Conservation (phyloP, 768 basidiomycete genomes). For the Lentinula detonsa region DNA sequence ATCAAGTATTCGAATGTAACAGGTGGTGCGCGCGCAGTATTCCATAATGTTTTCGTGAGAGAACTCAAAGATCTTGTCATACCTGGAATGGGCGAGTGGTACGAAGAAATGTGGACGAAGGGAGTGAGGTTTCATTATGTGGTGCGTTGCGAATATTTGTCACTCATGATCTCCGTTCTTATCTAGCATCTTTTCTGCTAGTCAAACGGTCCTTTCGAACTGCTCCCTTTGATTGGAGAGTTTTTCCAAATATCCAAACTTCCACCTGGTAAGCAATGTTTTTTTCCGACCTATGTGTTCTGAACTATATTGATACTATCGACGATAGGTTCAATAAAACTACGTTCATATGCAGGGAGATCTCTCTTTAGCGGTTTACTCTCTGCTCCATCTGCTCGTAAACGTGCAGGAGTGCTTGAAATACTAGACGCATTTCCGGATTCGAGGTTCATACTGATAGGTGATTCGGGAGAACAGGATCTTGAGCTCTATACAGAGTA, state of each 20-base stretch:
- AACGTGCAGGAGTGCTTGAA: constrained; percentile 76
- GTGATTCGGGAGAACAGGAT: constrained; percentile 94
- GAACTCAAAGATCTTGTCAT: constrained; percentile 75
- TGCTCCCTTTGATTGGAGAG: constrained; percentile 70
- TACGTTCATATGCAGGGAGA: constrained; percentile 82
- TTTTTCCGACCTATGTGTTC: background rate
- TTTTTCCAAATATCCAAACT: constrained; percentile 69
- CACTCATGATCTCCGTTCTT: background rate
- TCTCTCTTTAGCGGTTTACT: constrained; percentile 67
- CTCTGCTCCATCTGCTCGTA: constrained; percentile 40
- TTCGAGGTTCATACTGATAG: constrained; percentile 77
- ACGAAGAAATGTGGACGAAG: constrained; percentile 54
- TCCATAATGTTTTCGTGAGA: constrained; percentile 89
- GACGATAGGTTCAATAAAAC: constrained; percentile 61
- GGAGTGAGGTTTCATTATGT: constrained; percentile 88
- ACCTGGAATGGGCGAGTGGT: constrained; percentile 81
- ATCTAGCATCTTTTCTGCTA: constrained; percentile 17
- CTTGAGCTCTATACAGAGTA: constrained; percentile 80
- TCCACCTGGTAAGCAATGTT: constrained; percentile 43
- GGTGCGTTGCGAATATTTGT: constrained; percentile 37
- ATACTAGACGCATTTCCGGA: constrained; percentile 69
- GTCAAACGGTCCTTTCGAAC: constrained; percentile 88
- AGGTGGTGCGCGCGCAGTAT: constrained; percentile 73
- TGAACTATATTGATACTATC: background rate
- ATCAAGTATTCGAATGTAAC: constrained; percentile 78